These are phyloP conservation scores for Candida nonsorbophila DNA, from an alignment of 805 yeast genomes.

Conservation along the genomic window DNA sequence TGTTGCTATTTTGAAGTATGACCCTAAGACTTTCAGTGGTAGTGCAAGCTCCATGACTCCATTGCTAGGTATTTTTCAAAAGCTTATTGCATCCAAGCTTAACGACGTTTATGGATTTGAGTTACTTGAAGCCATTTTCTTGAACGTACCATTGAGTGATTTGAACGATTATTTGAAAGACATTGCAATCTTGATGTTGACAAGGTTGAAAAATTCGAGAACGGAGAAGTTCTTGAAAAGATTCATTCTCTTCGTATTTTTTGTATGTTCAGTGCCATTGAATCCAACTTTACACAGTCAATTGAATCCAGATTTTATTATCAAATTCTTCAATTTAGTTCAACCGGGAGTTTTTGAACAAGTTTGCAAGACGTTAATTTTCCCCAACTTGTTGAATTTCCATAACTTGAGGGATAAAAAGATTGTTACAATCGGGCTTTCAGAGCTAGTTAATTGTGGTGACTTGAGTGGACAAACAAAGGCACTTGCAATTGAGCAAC, in stretches of 20 bases:
- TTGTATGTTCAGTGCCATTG: conserved; percentile 40
- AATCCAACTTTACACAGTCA: conserved; percentile 22
- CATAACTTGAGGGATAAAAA: conserved; percentile 54
- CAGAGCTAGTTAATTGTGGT: conserved; percentile 33
- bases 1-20: conserved; percentile 55
- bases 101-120: conserved; percentile 86
- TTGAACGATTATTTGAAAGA: conserved; percentile 59
- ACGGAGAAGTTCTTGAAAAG: conserved; percentile 78
- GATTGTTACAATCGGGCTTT: conserved; percentile 45
- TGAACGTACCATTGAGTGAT: conserved; percentile 45
- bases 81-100: conserved; percentile 76
- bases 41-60: conserved; percentile 52
- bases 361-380: conserved; percentile 42
- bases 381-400: conserved; percentile 45
- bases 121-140: conserved; percentile 63
- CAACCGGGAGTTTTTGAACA: conserved; percentile 58
- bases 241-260: conserved; percentile 51
- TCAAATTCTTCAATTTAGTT: conserved; percentile 65
- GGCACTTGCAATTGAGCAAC: conserved; percentile 25
- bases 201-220: conserved; percentile 73
- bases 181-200: conserved; percentile 69
- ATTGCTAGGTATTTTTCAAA: conserved; percentile 93
- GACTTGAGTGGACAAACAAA: conserved; percentile 18
- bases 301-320: conserved; percentile 43
- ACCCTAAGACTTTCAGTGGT: conserved; percentile 33